Evolutionary conservation across 805 yeast genomes (phyloP).

Genomic region (Metschnikowia kunwiensis): DNA sequence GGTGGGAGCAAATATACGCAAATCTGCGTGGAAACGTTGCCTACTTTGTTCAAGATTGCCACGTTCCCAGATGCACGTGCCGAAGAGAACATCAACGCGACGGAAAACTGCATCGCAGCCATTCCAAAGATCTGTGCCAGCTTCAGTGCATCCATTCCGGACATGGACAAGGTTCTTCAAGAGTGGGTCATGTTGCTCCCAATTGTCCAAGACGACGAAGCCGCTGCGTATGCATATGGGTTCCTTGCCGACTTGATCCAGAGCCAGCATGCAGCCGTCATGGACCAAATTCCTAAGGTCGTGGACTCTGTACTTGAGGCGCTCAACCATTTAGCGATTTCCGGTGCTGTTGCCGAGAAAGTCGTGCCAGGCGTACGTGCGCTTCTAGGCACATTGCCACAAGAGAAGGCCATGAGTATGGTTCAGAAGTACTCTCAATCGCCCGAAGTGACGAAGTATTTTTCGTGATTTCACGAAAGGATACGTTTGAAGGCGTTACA

Average conservation of each 20-base stretch:
- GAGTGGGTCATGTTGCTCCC: conserved; percentile 86
- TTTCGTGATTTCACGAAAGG: conserved; percentile 35
- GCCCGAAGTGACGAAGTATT: conserved; percentile 59
- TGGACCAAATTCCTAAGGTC: conserved; percentile 54
- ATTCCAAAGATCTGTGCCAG: conserved; percentile 78
- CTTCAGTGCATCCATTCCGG: conserved; percentile 57
- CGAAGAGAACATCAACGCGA: conserved; percentile 82
- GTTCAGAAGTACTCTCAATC: conserved; percentile 62
- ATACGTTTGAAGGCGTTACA: too few species aligned
- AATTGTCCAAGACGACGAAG: conserved; percentile 76
- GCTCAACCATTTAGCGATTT: conserved; percentile 59
- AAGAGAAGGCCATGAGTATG: conserved; percentile 61
- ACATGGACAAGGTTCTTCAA: conserved; percentile 57
- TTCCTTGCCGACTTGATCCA: conserved; percentile 73
- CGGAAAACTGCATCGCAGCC: conserved; percentile 80
- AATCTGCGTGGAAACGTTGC: conserved; percentile 66
- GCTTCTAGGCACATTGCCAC: conserved; percentile 63
- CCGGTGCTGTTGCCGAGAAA: conserved; percentile 68
- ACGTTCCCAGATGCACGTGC: conserved; percentile 76
- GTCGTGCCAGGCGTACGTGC: conserved; percentile 62
- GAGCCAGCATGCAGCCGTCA: conserved; percentile 56
- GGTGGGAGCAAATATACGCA: conserved; percentile 67
- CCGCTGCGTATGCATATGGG: conserved; percentile 79
- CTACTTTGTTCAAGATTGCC: conserved; percentile 68
- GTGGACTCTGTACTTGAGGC: conserved; percentile 75